These are phyloP conservation scores for Zymoseptoria ardabiliae DNA, from an alignment of 2,329 filamentous ascomycete genomes.

Conservation along the genomic window DNA sequence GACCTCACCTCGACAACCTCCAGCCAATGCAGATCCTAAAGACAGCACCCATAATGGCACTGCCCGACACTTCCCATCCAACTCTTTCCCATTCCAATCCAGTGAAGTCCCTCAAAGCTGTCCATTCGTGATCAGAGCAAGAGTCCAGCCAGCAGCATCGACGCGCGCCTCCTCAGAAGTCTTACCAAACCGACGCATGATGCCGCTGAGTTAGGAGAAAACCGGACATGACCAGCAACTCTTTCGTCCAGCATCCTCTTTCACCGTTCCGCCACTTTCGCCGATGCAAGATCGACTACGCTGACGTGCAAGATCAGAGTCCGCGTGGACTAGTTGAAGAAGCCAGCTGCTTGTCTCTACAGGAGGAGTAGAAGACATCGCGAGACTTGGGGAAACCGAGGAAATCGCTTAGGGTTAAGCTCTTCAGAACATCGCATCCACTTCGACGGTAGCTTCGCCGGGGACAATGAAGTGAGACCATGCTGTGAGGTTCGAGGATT, in stretches of 20 bases:
- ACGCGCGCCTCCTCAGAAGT: constrained; percentile 71
- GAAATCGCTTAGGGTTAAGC: constrained; percentile 88
- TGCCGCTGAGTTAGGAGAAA: constrained; percentile 37
- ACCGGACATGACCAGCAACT: constrained; percentile 28
- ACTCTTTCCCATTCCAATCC: constrained; percentile 38
- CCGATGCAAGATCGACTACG: constrained; percentile 2
- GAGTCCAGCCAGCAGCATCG: constrained; percentile 63
- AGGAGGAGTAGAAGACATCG: constrained; percentile 26
- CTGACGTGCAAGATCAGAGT: constrained; percentile 9
- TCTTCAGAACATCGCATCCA: constrained; percentile 47
- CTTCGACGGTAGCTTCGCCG: constrained; percentile 24
- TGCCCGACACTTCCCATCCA: constrained; percentile 45
- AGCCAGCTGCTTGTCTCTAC: constrained; percentile 58
- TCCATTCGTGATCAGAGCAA: constrained; percentile 57
- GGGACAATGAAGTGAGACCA: constrained; percentile 47
- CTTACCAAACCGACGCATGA: constrained; percentile 75
- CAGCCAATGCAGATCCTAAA: constrained; percentile 41
- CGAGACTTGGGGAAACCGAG: constrained; percentile 54
- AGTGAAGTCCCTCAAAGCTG: constrained; percentile 45
- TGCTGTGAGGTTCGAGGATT: constrained; percentile 45
- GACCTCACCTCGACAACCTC: constrained; percentile 7
- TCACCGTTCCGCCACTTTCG: constrained; percentile 8
- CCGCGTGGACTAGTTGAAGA: constrained; percentile 54
- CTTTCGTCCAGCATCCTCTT: constrained; percentile 23
- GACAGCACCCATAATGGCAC: constrained; percentile 40